Base-by-base conservation (phyloP, 345 rosid species). In the Euphorbia peplus region DNA sequence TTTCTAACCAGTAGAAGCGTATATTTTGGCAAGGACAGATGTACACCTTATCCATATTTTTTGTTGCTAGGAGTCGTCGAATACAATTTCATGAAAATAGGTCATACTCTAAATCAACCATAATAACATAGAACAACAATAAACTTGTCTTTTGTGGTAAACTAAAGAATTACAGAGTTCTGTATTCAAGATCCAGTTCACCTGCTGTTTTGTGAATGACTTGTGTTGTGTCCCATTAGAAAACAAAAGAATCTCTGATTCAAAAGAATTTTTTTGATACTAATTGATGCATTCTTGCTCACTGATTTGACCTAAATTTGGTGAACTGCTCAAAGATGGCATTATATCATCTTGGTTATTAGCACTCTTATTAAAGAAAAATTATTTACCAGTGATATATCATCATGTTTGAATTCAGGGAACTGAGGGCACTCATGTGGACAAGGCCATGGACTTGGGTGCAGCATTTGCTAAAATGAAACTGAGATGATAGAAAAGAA, bases 401-500 rank as follows among this genome's bases (percentile, higher is more conserved):
- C 16, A 1, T 66, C 30, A 57, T 72, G 70, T 29, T 51, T 60
- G 12, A 44, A 75, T 70, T 59, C 81, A 91, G 99, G 98, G 98
- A 76, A 88, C 95, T 16, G 92, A 91, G 76, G 96, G 90, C 12
- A 77, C 85, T 1, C 86, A 84, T 24, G 69, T 95, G 47, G 82
- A 78, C 7, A 85, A 76, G 59, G 96, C 96, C 66, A 86, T 95
- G 78, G 83, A 78, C 50, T 56, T 95, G 82, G 98, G 96, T 4
- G 44, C 81, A 41, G 51, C 85, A 32, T 90, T 95, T 75, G 98
- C 90, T 1, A 77, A 91, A 21, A 78, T 95, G 92, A 95, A 90
- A 69, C 76, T 90, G 82, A 81, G 68, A 72, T 85, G 87, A 89
- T 26, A 19, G 18, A 60, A 46, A 15, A 8, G 11, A 22, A 4